These are phyloP conservation scores for Leonotis leonurus DNA, from an alignment of 257 asterid species.

Conservation along the genomic window DNA sequence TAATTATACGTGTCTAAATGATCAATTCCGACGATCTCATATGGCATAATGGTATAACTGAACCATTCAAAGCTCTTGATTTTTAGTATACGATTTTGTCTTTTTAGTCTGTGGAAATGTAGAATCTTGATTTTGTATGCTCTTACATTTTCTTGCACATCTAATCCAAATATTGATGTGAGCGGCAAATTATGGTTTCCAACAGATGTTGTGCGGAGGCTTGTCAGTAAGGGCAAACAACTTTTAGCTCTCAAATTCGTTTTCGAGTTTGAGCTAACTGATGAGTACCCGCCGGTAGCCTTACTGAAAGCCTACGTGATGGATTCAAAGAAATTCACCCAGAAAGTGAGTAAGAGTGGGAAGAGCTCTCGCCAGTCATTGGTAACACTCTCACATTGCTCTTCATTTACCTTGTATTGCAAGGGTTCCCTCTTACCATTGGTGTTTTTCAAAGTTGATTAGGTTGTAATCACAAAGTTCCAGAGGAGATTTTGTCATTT, in stretches of 20 bases:
- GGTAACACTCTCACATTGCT: constrained; percentile 23
- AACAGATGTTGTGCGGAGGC: constrained; percentile 47
- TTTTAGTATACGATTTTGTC: neutral
- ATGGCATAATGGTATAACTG: neutral
- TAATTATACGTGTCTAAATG: neutral
- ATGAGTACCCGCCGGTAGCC: constrained; percentile 61
- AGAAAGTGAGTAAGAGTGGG: constrained; percentile 37
- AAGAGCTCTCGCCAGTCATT: constrained; percentile 35
- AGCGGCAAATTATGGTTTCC: constrained; percentile 12
- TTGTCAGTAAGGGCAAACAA: constrained; percentile 42
- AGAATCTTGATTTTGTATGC: neutral
- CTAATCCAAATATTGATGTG: constrained; percentile 6
- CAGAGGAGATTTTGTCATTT: neutral
- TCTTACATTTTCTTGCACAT: neutral
- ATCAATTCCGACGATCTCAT: neutral
- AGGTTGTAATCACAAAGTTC: neutral
- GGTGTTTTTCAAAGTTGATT: neutral
- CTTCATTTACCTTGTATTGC: neutral
- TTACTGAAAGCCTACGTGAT: constrained; percentile 36
- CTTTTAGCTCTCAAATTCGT: constrained; percentile 56
- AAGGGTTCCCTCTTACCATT: neutral
- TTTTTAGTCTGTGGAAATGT: neutral
- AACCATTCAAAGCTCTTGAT: neutral
- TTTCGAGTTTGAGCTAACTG: constrained; percentile 45
- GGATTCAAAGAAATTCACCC: constrained; percentile 37